phyloP scores from a whole-genome alignment of 306 rosid genomes.

The Trichosanthes truncata region DNA sequence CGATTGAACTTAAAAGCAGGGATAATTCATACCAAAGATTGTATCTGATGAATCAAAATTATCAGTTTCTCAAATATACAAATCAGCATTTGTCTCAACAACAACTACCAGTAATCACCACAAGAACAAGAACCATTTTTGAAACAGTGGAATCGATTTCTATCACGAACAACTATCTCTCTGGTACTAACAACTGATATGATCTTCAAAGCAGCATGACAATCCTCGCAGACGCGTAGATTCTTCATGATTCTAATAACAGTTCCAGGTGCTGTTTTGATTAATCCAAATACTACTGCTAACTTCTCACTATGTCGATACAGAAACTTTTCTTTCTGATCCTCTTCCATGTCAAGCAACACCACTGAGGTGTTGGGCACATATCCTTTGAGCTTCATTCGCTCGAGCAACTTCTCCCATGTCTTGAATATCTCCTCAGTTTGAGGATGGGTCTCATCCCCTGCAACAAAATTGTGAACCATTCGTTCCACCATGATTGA shows the following conservation, averaged over 20 bases:
- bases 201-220: constrained; percentile 34
- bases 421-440: constrained; percentile 23
- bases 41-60: not conserved
- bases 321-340: constrained; percentile 32
- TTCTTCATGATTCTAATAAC: constrained; percentile 52
- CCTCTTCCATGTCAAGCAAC: constrained; percentile 41
- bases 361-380: constrained; percentile 48
- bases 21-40: not conserved
- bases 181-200: constrained; percentile 24
- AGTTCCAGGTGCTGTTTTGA: constrained; percentile 28
- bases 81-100: not conserved
- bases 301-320: constrained; percentile 38
- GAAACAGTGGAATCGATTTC: constrained; percentile 42
- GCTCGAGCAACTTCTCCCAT: constrained; percentile 37
- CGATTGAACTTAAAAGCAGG: not conserved
- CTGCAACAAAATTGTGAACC: constrained; percentile 36
- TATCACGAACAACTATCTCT: constrained; percentile 36
- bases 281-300: constrained; percentile 39
- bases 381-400: constrained; percentile 33
- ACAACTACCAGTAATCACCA: constrained; percentile 32
- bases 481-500: constrained; percentile 34
- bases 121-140: constrained; percentile 35
- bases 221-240: constrained; percentile 51
- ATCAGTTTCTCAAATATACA: not conserved
- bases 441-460: constrained; percentile 45